These are phyloP conservation scores for Pseudodiploospora longispora DNA, from an alignment of 2,329 filamentous ascomycete species.

Conservation along the genomic window DNA sequence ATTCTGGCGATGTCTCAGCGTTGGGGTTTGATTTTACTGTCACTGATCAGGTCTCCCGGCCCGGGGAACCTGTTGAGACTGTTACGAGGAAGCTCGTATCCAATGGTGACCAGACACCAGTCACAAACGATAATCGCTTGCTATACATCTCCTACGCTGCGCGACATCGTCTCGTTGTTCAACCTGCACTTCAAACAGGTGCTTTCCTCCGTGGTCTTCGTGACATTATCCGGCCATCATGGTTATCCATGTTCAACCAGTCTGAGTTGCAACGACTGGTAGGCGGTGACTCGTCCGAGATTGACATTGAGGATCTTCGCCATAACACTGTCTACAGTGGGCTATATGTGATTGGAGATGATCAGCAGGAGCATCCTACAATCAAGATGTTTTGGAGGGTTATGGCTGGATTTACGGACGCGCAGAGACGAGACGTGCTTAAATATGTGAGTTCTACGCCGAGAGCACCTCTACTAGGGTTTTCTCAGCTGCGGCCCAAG, in stretches of 20 bases:
- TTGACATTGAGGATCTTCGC: slow-evolving; percentile 80
- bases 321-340: slow-evolving; percentile 81
- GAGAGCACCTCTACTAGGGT: slow-evolving; percentile 80
- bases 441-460: slow-evolving; percentile 96
- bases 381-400: slow-evolving; percentile 88
- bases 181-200: slow-evolving; percentile 72
- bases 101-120: slow-evolving; percentile 65
- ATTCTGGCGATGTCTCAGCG: slow-evolving; percentile 60
- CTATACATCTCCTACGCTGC: slow-evolving; percentile 93
- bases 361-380: slow-evolving; percentile 76
- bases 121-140: slow-evolving; percentile 86
- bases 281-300: slow-evolving; percentile 75
- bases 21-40: slow-evolving; percentile 86
- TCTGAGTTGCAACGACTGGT: slow-evolving; percentile 88
- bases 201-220: slow-evolving; percentile 83
- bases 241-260: slow-evolving; percentile 99
- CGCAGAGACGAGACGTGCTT: slow-evolving; percentile 74
- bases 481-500: slow-evolving; percentile 71
- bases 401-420: slow-evolving; percentile 66
- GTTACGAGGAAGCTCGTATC: slow-evolving; percentile 69
- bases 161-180: slow-evolving; percentile 73
- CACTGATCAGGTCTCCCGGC: slow-evolving; percentile 54
- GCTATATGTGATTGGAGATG: slow-evolving; percentile 82
- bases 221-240: slow-evolving; percentile 80
- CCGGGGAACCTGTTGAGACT: slow-evolving; percentile 44